Base-by-base conservation (phyloP, 1,284 basidiomycete genomes). In the Sporisorium reilianum region DNA sequence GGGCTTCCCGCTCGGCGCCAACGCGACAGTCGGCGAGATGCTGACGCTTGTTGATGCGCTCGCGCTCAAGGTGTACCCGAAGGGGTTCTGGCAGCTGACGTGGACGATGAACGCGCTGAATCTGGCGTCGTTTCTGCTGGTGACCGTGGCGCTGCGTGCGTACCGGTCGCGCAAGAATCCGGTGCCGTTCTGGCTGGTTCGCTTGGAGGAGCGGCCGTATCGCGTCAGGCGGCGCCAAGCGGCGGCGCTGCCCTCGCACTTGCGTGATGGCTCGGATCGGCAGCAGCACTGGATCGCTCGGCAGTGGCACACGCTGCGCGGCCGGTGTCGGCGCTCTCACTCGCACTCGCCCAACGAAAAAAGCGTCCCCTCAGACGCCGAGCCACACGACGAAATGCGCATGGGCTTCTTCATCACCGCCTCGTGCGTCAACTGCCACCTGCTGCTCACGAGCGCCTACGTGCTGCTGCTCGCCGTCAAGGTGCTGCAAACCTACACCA, bases 351-450 rank as follows among this genome's bases (percentile, higher is more conserved):
- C 12, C 32, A 34, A 5, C 32, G 10, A 34, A 14, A 12, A 18
- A n/a, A n/a, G n/a, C n/a, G n/a, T n/a, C n/a, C n/a, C n/a, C n/a
- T 28, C 28, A 7, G 11, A 5, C 11, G 20, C 22, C 51, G 38
- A 25, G 8, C 28, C n/a, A n/a, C 34, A 40, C 20, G 55, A 46
- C 18, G 30, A 50, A 28, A 8, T 49, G 16, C 56, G 62, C 3
- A 61, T 42, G 54, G 62, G 67, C 1, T 42, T n/a, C 0, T 73
- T 62, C 55, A 52, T 65, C 51, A 69, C 62, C 4, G 66, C 66
- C 3, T 74, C 66, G 1, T 69, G 62, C 53, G 38, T 69, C 52
- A 69, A 65, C 18, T 64, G 65, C 54, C 66, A 69, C 30, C 59
- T 69, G 6, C 32, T 65, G 10, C 45, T 69, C 25, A 59, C 62